phyloP scores from a whole-genome alignment of 2,329 filamentous ascomycete species.

The Thielaviopsis musarum region DNA sequence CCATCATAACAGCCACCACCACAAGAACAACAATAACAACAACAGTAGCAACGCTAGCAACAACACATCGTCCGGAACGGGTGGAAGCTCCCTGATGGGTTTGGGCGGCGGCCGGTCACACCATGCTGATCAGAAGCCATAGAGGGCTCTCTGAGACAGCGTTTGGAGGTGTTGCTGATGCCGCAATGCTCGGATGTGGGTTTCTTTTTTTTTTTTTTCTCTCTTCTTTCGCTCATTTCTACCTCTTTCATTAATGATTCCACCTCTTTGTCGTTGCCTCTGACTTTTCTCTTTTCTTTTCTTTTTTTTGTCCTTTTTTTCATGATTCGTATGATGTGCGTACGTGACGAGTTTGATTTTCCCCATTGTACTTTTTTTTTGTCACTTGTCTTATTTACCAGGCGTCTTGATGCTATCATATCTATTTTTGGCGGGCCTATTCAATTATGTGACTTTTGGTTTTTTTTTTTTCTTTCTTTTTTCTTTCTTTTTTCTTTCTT shows the following conservation, averaged over 20 bases:
- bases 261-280: not conserved
- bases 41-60: not conserved
- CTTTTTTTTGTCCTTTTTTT: not conserved
- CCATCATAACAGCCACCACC: constrained; percentile 19
- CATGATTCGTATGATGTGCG: no score
- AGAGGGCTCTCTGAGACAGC: not conserved
- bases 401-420: no score
- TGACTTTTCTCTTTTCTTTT: not conserved
- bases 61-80: not conserved
- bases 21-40: not conserved
- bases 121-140: constrained; percentile 6
- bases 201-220: not conserved
- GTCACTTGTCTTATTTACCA: no score
- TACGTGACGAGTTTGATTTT: no score
- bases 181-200: not conserved
- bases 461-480: no score
- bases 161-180: not conserved
- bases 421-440: no score
- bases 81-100: not conserved
- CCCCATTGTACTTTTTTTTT: no score
- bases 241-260: not conserved
- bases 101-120: constrained; percentile 3
- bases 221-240: not conserved
- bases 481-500: no score
- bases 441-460: no score